Evolutionary conservation across 1,284 basidiomycete genomes (phyloP), one percentile per base, ranked within the genome.

Genomic region (Trichosporon ovoides): DNA sequence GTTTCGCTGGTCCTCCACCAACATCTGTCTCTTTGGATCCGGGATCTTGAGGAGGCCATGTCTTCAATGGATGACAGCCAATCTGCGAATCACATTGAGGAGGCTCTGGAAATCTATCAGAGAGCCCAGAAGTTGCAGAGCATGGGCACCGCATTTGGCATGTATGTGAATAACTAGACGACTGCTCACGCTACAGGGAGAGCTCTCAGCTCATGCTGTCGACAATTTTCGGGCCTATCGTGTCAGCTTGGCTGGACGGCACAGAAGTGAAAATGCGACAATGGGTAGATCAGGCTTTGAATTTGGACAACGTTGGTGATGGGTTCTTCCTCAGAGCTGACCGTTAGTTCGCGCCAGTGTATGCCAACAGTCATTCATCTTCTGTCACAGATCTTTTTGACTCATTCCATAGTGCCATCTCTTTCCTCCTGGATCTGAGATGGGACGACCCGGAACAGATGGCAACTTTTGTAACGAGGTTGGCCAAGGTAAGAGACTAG

Each of bases 301-400:
- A 85, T 40, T 86, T 88, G 1, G 93, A 97, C 74, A 87, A 89
- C 80, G 91, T 92, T 38, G 55, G 76, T 63, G 57, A 4, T 31
- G 28, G 28, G 28, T 31, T 28, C 22, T n/a, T 38, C 19, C 34
- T 50, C 10, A 22, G 10, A 20, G 12, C 58, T 61, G 20, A 58
- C 35, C n/a, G 9, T 13, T 40, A 7, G 89, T 96, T 95, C 69
- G 83, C 90, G 73, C 86, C 92, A 3, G 89, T 92, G 67, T 86
- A 86, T 40, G 75, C 83, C 2, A 89, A 90, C 66, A 87, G 89
- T 0, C 91, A 96, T 70, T 95, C 91, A 70, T 94, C 92, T 37
- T 98, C 94, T 0, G 94, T 99, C 58, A 86, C 94, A 38, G 96
- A 98, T 76, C 81, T 99, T 1, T 97, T 98, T 69, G 92, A 91